Conservation (phyloP, 2,329 filamentous ascomycete species). For the Biscogniauxia marginata region DNA sequence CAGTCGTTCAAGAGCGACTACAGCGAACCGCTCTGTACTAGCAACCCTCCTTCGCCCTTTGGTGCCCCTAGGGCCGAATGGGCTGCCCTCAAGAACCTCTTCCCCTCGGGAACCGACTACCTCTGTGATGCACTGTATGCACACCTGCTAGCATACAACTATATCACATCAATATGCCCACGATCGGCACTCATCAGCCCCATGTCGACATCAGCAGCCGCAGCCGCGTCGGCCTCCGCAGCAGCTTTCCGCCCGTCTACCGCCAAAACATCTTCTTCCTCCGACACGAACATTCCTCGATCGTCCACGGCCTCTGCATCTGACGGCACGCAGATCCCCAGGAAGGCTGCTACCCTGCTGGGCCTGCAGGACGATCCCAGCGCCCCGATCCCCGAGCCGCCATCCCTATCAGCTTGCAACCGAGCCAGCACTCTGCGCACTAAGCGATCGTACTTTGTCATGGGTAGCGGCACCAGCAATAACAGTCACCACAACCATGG, state of each 20-base stretch:
- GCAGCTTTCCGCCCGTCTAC: neutral
- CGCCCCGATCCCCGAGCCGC: slow-evolving; percentile 14
- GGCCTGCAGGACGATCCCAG: slow-evolving; percentile 39
- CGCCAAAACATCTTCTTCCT: slow-evolving; percentile 1
- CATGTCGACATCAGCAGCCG: neutral
- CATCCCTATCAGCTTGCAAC: slow-evolving; percentile 6
- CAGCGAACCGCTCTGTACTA: neutral
- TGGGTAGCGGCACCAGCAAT: neutral
- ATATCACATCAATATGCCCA: slow-evolving; percentile 43
- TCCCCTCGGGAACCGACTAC: slow-evolving; percentile 51
- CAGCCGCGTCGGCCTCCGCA: neutral
- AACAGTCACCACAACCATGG: slow-evolving; percentile 9
- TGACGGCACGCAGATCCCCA: slow-evolving; percentile 26
- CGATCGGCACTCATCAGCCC: slow-evolving; percentile 21
- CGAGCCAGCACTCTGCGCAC: slow-evolving; percentile 16
- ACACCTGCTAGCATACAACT: slow-evolving; percentile 59
- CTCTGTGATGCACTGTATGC: slow-evolving; percentile 60
- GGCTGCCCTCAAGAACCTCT: slow-evolving; percentile 50
- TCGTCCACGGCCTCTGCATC: slow-evolving; percentile 9
- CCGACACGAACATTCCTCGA: slow-evolving; percentile 2
- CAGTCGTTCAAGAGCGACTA: neutral
- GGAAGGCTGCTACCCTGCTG: slow-evolving; percentile 51
- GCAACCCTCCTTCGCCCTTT: neutral
- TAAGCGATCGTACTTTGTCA: slow-evolving; percentile 19
- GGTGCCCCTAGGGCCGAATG: slow-evolving; percentile 34